Conservation (phyloP, 768 basidiomycete species). For the Pleurotus ostreatus region DNA sequence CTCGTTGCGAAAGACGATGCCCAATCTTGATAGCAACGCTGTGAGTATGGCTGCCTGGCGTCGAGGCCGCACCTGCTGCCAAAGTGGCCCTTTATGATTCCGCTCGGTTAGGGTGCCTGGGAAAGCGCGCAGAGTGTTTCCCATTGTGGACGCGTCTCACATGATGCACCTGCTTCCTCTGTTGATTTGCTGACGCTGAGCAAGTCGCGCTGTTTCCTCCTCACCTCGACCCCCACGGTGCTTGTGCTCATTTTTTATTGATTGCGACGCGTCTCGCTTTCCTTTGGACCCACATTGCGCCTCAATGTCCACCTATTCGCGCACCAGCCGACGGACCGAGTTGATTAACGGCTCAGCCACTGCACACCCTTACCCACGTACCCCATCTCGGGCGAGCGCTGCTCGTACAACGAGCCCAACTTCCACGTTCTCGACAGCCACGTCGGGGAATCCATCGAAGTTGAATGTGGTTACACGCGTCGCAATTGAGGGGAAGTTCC, state of each 20-base stretch:
- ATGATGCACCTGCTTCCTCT: neutral
- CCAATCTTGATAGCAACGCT: no score
- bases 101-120: constrained; percentile 8
- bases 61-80: no score
- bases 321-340: neutral
- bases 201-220: no score
- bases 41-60: no score
- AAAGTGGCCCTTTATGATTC: no score
- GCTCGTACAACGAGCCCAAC: neutral
- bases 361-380: neutral
- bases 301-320: neutral
- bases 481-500: constrained; percentile 71
- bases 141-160: constrained; percentile 24
- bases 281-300: neutral
- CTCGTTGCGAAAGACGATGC: no score
- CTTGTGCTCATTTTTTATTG: no score
- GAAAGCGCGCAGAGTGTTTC: constrained; percentile 14
- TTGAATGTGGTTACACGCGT: constrained; percentile 71
- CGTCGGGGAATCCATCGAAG: constrained; percentile 39
- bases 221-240: no score
- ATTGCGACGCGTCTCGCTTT: no score
- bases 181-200: no score
- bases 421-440: constrained; percentile 26
- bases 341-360: neutral
- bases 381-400: neutral